Evolutionary conservation across 2,329 filamentous ascomycete species (phyloP).

Genomic region (Mollisiaceae sp.): DNA sequence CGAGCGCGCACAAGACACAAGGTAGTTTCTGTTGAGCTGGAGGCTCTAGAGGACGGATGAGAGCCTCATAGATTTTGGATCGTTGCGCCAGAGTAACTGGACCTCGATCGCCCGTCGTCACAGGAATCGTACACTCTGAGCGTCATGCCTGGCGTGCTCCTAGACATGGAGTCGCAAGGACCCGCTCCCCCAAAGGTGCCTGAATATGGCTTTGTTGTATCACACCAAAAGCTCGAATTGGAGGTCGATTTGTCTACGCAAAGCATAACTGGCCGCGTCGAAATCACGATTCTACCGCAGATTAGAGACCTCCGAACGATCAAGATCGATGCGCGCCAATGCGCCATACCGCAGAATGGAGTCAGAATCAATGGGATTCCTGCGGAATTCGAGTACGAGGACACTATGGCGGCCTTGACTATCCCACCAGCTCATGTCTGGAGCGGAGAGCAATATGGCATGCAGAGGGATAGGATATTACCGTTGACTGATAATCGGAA

Average conservation of each 20-base stretch:
- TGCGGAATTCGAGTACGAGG: constrained; percentile 45
- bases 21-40: constrained; percentile 17
- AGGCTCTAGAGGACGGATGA: constrained; percentile 35
- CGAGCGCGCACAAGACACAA: constrained; percentile 7
- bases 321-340: constrained; percentile 66
- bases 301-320: constrained; percentile 62
- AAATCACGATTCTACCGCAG: constrained; percentile 72
- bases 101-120: constrained; percentile 24
- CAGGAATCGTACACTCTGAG: constrained; percentile 12
- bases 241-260: constrained; percentile 85
- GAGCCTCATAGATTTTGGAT: constrained; percentile 30
- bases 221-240: constrained; percentile 86
- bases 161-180: constrained; percentile 32
- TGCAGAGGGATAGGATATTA: constrained; percentile 71
- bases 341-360: constrained; percentile 58
- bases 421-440: constrained; percentile 65
- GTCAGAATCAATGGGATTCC: constrained; percentile 55
- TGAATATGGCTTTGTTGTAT: constrained; percentile 55
- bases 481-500: constrained; percentile 38
- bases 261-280: constrained; percentile 76
- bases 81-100: constrained; percentile 34
- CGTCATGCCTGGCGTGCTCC: constrained; percentile 37
- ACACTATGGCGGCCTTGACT: constrained; percentile 70
- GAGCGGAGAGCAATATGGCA: constrained; percentile 75
- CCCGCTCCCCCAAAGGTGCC: constrained; percentile 16